Evolutionary conservation across 139 green algal species (phyloP), one percentile per base, ranked within the genome.

Genomic region (Chlamydomonas schloesseri): DNA sequence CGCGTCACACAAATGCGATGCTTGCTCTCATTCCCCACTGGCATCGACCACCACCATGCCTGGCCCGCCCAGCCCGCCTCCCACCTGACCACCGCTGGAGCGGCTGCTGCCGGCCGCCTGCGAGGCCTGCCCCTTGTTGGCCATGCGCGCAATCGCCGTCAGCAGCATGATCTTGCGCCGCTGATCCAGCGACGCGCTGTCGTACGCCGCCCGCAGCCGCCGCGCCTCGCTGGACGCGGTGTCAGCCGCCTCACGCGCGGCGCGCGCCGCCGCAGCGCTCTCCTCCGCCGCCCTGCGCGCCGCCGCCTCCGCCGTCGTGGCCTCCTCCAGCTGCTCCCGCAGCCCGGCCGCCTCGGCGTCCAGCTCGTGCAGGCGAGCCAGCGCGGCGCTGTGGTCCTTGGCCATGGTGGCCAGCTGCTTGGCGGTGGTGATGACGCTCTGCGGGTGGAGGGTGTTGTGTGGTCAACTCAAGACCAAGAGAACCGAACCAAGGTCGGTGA

Each of bases 321-420:
- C 28, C 2, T 6, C 64, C 37, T n/a, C 64, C 34, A 84, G 64
- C 78, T 84, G 64, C 21, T 73, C 78, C 9, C 46, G 42, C 64
- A 84, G 29, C 10, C 10, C 20, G 2, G 64, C 23, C 6, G 46
- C 28, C 46, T 74, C 64, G 23, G 64, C 42, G 42, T 84, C 78
- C 5, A 34, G 28, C 28, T 64, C 64, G 47, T 84, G 78, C 42
- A 84, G 78, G 36, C 34, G 53, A 20, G 29, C 78, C 23, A 84
- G 78, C 21, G 46, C 50, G 64, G 28, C n/a, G 29, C 42, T 64
- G n/a, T 75, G 78, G 64, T 84, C 78, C 37, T 74, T 73, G 37
- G 78, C 78, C 28, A 74, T 47, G 46, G 29, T 74, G 46, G 78
- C 78, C 14, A 84, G 78, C 78, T 84, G 78, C 62, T 84, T 84